Base-by-base conservation (phyloP, 2,329 filamentous ascomycete genomes). In the Calonectria naviculata region DNA sequence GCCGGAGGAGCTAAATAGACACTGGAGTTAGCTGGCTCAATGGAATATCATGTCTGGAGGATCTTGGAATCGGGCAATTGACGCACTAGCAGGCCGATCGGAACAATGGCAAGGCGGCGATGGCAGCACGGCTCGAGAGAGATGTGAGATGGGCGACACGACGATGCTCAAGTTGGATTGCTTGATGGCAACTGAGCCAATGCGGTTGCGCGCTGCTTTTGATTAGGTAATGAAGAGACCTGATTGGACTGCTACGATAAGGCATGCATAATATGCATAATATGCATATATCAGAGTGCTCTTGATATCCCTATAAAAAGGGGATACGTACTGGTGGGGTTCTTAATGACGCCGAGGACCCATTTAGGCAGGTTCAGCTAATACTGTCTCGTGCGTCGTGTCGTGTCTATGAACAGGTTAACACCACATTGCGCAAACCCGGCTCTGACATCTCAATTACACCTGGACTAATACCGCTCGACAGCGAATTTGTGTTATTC, bases 1-100 rank as follows among this genome's bases (percentile, higher is more conserved):
- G 42, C 49, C 47, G 34, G 34, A 56, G 15, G 21, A 56, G 21
- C 68, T 61, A 34, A 38, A 17, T 12, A 74, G 61, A 29, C 63
- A 46, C 15, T 9, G 63, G 24, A 17, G 56, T 4, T 7, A 8
- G 4, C 9, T 26, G 9, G 21, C 47, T 31, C 26, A 15, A 41
- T 49, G 9, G 24, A 19, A 63, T 29, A 19, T 5, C 34, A 28
- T 28, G 28, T 4, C 13, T 6, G 0, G 5, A 0, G 4, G 6
- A n/a, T 17, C 8, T 1, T 19, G 2, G 7, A 29, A 12, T 8
- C 17, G 13, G 38, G 56, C 13, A 63, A 71, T 73, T 73, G 68
- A 75, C 75, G 58, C 69, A 78, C 76, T 61, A 64, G 67, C 29
- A 65, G 58, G 65, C 76, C 71, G 74, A 76, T 78, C 74, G 76